phyloP scores from a whole-genome alignment of 805 yeast species.

The Candida easanensis region DNA sequence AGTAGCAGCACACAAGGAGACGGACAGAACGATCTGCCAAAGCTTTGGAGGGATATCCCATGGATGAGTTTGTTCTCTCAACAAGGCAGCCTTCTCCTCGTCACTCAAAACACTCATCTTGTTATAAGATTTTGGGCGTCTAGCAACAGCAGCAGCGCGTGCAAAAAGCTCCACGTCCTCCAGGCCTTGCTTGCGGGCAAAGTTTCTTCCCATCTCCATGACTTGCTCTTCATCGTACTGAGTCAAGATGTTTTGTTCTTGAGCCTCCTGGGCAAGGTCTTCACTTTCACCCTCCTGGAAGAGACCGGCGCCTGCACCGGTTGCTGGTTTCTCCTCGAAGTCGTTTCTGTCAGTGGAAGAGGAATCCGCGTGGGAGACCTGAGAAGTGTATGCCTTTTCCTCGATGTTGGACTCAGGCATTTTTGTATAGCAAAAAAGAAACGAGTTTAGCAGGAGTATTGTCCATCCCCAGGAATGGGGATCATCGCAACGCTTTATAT shows the following conservation, averaged over 20 bases:
- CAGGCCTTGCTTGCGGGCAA: conserved; percentile 53
- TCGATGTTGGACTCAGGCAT: neutral
- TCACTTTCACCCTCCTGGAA: conserved; percentile 9
- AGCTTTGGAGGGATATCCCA: conserved; percentile 45
- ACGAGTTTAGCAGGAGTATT: neutral
- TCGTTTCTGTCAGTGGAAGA: conserved; percentile 1
- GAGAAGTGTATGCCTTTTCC: conserved; percentile 2
- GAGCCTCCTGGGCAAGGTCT: conserved; percentile 4
- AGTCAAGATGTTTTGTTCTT: conserved; percentile 44
- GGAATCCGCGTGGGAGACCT: conserved; percentile 6
- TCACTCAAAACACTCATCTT: conserved; percentile 53
- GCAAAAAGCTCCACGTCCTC: conserved; percentile 51
- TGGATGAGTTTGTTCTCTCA: conserved; percentile 44
- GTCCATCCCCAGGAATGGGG: neutral
- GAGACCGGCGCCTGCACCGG: conserved; percentile 7
- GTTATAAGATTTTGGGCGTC: conserved; percentile 55
- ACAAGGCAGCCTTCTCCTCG: conserved; percentile 50
- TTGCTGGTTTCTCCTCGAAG: neutral
- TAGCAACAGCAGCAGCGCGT: conserved; percentile 64
- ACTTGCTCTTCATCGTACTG: conserved; percentile 62
- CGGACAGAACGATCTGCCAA: conserved; percentile 55
- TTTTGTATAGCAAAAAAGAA: neutral
- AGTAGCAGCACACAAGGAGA: conserved; percentile 77
- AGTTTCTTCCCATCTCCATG: conserved; percentile 66
- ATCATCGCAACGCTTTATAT: too few species aligned